Evolutionary conservation across 345 rosid genomes (phyloP).

Genomic region (Gossypium stocksii): DNA sequence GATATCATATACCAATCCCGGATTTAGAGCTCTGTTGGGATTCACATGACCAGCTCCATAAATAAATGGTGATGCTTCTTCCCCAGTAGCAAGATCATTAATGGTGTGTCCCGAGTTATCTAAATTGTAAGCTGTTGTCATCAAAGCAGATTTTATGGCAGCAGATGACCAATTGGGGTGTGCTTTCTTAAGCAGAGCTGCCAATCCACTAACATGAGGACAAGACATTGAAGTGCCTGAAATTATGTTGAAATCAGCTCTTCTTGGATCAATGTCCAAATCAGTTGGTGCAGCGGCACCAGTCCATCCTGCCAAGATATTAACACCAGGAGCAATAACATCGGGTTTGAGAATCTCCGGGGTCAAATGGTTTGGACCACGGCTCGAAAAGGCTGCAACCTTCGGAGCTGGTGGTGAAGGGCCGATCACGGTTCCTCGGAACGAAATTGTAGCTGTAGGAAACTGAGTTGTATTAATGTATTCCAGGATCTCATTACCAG

Average conservation of each 20-base stretch:
- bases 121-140: constrained; percentile 65
- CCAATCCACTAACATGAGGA: constrained; percentile 81
- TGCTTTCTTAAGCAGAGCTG: constrained; percentile 63
- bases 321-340: constrained; percentile 81
- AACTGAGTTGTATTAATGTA: constrained; percentile 34
- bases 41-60: constrained; percentile 86
- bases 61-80: constrained; percentile 58
- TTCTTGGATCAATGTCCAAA: constrained; percentile 56
- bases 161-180: constrained; percentile 74
- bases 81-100: constrained; percentile 66
- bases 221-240: constrained; percentile 94
- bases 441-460: constrained; percentile 53
- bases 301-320: constrained; percentile 84
- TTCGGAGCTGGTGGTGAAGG: constrained; percentile 58
- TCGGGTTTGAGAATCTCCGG: constrained; percentile 73
- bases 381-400: constrained; percentile 68
- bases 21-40: constrained; percentile 72
- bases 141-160: constrained; percentile 60
- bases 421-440: constrained; percentile 48
- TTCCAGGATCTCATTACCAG: constrained; percentile 40
- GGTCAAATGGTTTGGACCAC: constrained; percentile 60
- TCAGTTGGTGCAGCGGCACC: constrained; percentile 52
- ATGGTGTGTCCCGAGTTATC: constrained; percentile 65
- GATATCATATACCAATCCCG: constrained; percentile 76
- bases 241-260: constrained; percentile 62